Conservation (phyloP, 2,329 filamentous ascomycete genomes). For the Apiospora kogelbergensis region DNA sequence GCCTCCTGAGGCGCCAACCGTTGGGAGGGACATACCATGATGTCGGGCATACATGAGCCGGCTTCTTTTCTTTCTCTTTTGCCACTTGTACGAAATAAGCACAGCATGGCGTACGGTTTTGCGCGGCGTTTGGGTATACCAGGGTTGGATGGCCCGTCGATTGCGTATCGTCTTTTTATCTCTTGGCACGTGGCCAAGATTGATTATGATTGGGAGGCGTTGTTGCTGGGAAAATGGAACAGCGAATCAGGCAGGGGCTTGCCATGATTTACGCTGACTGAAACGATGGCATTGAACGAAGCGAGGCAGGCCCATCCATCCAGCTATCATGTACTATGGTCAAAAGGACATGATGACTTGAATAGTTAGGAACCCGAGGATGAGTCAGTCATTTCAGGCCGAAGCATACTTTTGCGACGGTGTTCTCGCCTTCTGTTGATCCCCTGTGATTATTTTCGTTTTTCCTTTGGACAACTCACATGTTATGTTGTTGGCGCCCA, state of each 20-base stretch:
- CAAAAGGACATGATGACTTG: not conserved
- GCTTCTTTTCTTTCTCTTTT: not conserved
- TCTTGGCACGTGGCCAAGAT: not conserved
- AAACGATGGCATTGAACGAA: not conserved
- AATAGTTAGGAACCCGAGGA: not conserved
- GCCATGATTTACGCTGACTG: not conserved
- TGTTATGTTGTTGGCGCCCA: not conserved
- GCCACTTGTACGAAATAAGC: not conserved
- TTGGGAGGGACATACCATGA: not conserved
- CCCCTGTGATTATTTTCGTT: not conserved
- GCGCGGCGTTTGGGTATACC: conserved; percentile 9
- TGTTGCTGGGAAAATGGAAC: not conserved
- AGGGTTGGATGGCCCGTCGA: not conserved
- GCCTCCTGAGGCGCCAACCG: not conserved
- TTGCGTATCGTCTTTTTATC: not conserved
- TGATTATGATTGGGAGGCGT: not conserved
- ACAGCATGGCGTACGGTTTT: conserved; percentile 3
- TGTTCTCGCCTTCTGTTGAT: not conserved
- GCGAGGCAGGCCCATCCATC: not conserved
- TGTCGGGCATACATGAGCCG: not conserved
- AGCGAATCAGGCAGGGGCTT: not conserved
- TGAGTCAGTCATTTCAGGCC: not conserved
- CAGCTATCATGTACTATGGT: not conserved
- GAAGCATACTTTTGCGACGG: not conserved
- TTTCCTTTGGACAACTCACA: not conserved